Evolutionary conservation across 2,329 filamentous ascomycete genomes (phyloP).

Genomic region (Aspergillus uvarum): DNA sequence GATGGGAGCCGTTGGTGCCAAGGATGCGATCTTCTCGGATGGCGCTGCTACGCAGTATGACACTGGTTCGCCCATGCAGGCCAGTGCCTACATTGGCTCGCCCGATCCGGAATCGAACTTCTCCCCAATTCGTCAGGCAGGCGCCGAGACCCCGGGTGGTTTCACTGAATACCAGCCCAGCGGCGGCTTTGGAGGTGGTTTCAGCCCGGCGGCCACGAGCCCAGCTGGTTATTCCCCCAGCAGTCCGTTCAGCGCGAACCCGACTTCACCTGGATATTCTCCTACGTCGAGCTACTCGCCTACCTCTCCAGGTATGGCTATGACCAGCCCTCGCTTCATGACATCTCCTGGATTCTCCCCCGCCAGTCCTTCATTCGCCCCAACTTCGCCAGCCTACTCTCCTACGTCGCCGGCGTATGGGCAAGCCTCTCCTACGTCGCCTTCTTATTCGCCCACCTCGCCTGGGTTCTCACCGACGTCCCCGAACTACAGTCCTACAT

Average conservation of each 20-base stretch:
- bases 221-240: conserved; percentile 64
- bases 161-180: conserved; percentile 67
- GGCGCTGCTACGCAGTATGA: conserved; percentile 96
- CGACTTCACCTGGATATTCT: conserved; percentile 67
- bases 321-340: conserved; percentile 57
- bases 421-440: conserved; percentile 65
- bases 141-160: conserved; percentile 58
- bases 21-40: conserved; percentile 68
- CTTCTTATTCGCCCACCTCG: conserved; percentile 55
- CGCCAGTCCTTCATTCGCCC: conserved; percentile 53
- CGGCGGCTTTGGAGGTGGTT: conserved; percentile 60
- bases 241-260: conserved; percentile 73
- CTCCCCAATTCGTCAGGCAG: conserved; percentile 73
- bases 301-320: conserved; percentile 66
- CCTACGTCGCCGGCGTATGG: conserved; percentile 71
- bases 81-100: conserved; percentile 62
- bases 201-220: conserved; percentile 68
- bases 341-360: conserved; percentile 57
- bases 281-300: conserved; percentile 68
- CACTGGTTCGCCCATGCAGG: conserved; percentile 62
- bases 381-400: conserved; percentile 66
- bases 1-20: conserved; percentile 75
- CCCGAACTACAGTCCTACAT: conserved; percentile 61
- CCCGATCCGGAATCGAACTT: conserved; percentile 61
- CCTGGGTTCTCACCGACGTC: conserved; percentile 59